Percentiles rank a stretch among this genome's conserved stretches.
Conservation (phyloP, 345 rosid genomes). For the Salix koriyanagi region DNA sequence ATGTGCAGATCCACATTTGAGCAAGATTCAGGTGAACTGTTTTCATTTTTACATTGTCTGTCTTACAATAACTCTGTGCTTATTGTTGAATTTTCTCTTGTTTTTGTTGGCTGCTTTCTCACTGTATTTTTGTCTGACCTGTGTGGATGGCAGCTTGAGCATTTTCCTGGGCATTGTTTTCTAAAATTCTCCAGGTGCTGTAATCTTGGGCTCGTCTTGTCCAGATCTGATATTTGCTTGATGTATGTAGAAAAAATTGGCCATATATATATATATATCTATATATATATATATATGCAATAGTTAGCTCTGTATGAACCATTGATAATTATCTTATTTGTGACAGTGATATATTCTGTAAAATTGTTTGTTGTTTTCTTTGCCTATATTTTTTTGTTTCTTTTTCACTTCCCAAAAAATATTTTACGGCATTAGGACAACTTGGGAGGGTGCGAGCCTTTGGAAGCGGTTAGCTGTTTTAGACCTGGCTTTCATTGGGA, state of each 20-base stretch:
- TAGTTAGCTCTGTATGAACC: not conserved
- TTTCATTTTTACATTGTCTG: constrained; percentile 17
- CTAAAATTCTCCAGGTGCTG: constrained; percentile 32
- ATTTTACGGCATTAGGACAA: not conserved
- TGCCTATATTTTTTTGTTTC: too few relatives aligned
- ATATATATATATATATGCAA: constrained; percentile 9
- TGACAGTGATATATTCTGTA: too few relatives aligned
- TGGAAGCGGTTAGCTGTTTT: not conserved
- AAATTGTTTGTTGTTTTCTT: not conserved
- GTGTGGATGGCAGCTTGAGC: constrained; percentile 37
- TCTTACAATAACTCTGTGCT: constrained; percentile 6
- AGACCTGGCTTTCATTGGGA: not conserved
- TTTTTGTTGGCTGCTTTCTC: constrained; percentile 15
- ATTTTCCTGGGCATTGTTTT: constrained; percentile 28
- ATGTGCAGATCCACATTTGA: constrained; percentile 41
- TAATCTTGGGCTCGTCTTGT: constrained; percentile 12
- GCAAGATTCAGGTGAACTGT: constrained; percentile 47
- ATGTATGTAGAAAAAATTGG: constrained; percentile 10
- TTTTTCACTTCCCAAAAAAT: not conserved
- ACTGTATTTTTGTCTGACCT: constrained; percentile 17
- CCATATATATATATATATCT: constrained; percentile 6
- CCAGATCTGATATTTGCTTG: constrained; percentile 7
- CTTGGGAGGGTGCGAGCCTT: not conserved
- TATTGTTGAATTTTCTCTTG: constrained; percentile 12
- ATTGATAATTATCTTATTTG: not conserved